These are phyloP conservation scores for Dichomitus squalens DNA, from an alignment of 1,284 basidiomycete species.

Conservation along the genomic window DNA sequence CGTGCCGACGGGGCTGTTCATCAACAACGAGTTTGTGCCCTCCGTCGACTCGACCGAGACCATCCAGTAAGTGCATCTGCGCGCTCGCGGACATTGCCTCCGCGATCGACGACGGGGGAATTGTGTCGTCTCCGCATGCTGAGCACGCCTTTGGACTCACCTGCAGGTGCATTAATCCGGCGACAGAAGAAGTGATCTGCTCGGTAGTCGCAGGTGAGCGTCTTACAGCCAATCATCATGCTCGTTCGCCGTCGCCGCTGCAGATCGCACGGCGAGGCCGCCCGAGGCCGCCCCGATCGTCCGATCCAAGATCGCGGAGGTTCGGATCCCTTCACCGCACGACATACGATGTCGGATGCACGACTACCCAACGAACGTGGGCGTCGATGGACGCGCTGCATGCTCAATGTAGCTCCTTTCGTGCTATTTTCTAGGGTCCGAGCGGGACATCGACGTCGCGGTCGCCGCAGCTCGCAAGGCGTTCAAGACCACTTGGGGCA, in stretches of 20 bases:
- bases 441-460: constrained; percentile 80
- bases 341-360: background rate
- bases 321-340: background rate
- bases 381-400: background rate
- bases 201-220: constrained; percentile 65
- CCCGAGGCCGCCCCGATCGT: background rate
- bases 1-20: constrained; percentile 86
- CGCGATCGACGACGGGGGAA: constrained; percentile 1
- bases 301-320: background rate
- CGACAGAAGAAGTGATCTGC: constrained; percentile 73
- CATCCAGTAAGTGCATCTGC: constrained; percentile 50
- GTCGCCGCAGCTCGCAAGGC: constrained; percentile 85
- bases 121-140: background rate
- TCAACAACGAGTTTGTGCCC: constrained; percentile 84
- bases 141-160: background rate
- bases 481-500: constrained; percentile 89
- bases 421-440: constrained; percentile 50
- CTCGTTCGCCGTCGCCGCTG: too few species aligned
- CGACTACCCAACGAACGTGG: background rate
- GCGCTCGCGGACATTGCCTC: background rate
- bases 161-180: constrained; percentile 67
- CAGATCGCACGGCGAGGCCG: too few species aligned
- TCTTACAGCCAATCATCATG: too few species aligned
- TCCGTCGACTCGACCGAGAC: constrained; percentile 63
- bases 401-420: background rate